A percentile compares a stretch with the other conserved stretches of the same genome.
Conservation (phyloP, 1,284 basidiomycete genomes). For the Tremellales sp. region DNA sequence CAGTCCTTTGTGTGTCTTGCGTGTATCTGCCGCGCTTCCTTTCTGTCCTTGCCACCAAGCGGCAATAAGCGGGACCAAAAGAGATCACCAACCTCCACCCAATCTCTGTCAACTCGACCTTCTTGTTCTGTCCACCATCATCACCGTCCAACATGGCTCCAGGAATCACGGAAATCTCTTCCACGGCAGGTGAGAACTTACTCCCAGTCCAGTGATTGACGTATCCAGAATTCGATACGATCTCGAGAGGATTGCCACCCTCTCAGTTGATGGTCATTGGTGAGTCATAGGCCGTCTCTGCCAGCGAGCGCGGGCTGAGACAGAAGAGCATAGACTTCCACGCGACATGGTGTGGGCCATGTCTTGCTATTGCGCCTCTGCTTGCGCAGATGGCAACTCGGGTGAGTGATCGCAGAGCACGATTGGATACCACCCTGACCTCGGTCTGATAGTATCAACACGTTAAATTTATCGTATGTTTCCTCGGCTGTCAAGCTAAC, state of each 20-base stretch:
- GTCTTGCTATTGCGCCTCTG: conserved; percentile 47
- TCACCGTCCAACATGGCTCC: conserved; percentile 15
- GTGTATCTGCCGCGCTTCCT: not conserved
- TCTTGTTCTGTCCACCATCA: not conserved
- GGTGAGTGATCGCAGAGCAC: conserved; percentile 14
- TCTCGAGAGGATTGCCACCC: conserved; percentile 29
- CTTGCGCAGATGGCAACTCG: conserved; percentile 36
- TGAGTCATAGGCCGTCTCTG: conserved; percentile 1
- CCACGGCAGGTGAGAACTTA: conserved; percentile 19
- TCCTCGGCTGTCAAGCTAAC: not conserved
- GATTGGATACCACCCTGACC: not conserved
- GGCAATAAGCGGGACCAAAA: not conserved
- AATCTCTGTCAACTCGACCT: not conserved
- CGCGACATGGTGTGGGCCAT: conserved; percentile 45
- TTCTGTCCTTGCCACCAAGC: not conserved
- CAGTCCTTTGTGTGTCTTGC: too few species aligned
- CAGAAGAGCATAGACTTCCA: conserved; percentile 46
- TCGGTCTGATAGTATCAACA: conserved; percentile 21
- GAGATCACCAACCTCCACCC: not conserved
- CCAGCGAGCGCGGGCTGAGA: not conserved
- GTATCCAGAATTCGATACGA: conserved; percentile 36
- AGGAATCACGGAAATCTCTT: conserved; percentile 26
- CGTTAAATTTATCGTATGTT: conserved; percentile 40
- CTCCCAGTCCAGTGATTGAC: conserved; percentile 1
- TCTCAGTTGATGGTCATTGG: conserved; percentile 38